Evolutionary conservation across 495 filamentous ascomycete genomes (phyloP).

Genomic region (Ramalina peruviana): DNA sequence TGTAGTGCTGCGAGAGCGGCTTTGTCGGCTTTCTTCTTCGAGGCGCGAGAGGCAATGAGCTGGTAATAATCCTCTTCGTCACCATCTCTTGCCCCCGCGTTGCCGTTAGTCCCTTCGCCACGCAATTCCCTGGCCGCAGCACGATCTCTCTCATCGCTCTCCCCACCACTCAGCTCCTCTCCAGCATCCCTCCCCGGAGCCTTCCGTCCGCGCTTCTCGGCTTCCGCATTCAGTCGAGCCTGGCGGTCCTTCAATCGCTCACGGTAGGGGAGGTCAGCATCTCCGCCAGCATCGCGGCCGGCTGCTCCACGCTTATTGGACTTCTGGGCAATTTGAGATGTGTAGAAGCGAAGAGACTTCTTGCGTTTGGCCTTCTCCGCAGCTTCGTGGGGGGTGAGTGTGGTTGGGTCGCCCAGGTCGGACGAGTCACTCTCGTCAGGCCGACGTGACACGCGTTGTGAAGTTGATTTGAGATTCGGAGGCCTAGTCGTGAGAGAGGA

Average conservation of each 20-base stretch:
- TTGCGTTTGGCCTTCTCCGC: slow-evolving; percentile 75
- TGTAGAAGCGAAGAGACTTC: slow-evolving; percentile 89
- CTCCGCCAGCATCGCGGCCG: slow-evolving; percentile 74
- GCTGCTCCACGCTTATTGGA: slow-evolving; percentile 71
- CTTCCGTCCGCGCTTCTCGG: slow-evolving; percentile 67
- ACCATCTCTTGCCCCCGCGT: slow-evolving; percentile 37
- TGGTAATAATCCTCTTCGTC: slow-evolving; percentile 70
- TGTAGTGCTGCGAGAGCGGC: slow-evolving; percentile 42
- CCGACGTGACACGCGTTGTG: slow-evolving; percentile 15
- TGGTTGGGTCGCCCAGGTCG: slow-evolving; percentile 55
- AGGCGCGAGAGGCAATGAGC: slow-evolving; percentile 56
- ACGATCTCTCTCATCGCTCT: slow-evolving; percentile 41
- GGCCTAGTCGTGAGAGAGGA: slow-evolving; percentile 22
- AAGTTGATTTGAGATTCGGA: slow-evolving; percentile 20
- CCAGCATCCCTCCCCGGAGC: slow-evolving; percentile 31
- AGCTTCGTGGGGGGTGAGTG: slow-evolving; percentile 47
- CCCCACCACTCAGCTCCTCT: slow-evolving; percentile 48
- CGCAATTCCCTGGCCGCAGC: slow-evolving; percentile 30
- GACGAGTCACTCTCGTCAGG: slow-evolving; percentile 31
- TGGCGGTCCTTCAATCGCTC: slow-evolving; percentile 78
- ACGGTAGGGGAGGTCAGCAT: slow-evolving; percentile 79
- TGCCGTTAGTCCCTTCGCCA: slow-evolving; percentile 19
- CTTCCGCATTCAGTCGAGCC: slow-evolving; percentile 70
- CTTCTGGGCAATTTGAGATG: slow-evolving; percentile 88
- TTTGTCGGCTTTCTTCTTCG: slow-evolving; percentile 61